Evolutionary conservation across 2,329 filamentous ascomycete genomes (phyloP).

Genomic region (Claviceps citrina): DNA sequence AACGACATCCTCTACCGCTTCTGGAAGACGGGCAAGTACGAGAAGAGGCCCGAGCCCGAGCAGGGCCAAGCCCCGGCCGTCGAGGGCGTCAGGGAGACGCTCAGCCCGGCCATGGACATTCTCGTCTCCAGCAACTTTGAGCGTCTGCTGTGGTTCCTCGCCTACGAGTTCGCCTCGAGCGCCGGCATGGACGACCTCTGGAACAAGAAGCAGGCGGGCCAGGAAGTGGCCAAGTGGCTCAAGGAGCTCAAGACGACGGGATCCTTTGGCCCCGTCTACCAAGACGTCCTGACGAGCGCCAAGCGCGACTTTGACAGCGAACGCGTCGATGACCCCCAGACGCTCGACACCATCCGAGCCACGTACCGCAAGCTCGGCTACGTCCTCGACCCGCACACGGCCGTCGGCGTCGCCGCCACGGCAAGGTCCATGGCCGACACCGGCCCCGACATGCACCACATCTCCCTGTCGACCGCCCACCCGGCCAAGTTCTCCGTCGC

Average conservation of each 20-base stretch:
- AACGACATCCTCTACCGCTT: conserved; percentile 96
- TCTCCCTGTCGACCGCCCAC: conserved; percentile 84
- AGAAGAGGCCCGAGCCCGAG: conserved; percentile 52
- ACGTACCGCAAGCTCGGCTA: conserved; percentile 51
- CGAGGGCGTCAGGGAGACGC: conserved; percentile 74
- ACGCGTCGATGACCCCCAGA: conserved; percentile 50
- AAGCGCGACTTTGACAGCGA: conserved; percentile 70
- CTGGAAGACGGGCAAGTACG: conserved; percentile 79
- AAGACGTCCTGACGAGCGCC: conserved; percentile 55
- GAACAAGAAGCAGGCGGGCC: conserved; percentile 54
- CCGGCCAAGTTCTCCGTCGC: conserved; percentile 87
- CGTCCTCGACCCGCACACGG: conserved; percentile 83
- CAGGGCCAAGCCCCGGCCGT: conserved; percentile 38
- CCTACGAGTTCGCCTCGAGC: conserved; percentile 50
- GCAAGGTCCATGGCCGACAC: conserved; percentile 48
- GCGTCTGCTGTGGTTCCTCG: conserved; percentile 83
- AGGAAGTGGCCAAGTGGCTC: conserved; percentile 67
- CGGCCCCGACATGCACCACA: conserved; percentile 44
- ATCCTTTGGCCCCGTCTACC: conserved; percentile 64
- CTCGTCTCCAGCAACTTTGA: conserved; percentile 95
- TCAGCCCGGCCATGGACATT: conserved; percentile 95
- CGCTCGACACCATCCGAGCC: conserved; percentile 45
- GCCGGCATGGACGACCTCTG: conserved; percentile 48
- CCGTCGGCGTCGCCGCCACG: conserved; percentile 70
- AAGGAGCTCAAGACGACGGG: conserved; percentile 64